Conservation (phyloP, 139 green algal species). For the Closterium sp. region DNA sequence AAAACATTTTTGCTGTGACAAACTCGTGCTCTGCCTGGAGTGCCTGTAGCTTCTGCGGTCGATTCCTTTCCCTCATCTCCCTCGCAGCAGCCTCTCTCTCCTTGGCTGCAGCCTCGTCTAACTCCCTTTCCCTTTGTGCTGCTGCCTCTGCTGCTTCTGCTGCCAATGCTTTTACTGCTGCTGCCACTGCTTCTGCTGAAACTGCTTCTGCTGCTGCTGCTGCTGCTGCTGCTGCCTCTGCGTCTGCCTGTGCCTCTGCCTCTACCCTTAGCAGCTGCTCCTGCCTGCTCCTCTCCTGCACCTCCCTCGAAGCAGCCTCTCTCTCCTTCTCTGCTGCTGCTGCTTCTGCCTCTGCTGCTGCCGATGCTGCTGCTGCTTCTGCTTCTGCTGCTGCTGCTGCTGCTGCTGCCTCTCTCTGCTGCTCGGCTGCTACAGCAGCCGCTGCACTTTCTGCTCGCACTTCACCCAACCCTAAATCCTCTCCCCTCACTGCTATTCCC, state of each 20-base stretch:
- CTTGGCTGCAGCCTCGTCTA: not conserved
- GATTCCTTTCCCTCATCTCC: not conserved
- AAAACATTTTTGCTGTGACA: constrained; percentile 34
- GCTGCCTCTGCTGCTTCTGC: not conserved
- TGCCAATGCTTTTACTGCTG: not conserved
- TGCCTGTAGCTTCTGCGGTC: constrained; percentile 10
- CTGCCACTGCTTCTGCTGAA: constrained; percentile 6
- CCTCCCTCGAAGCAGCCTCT: not conserved
- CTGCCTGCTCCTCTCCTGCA: too few species aligned
- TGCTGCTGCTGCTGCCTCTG: not conserved
- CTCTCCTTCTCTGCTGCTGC: too few species aligned
- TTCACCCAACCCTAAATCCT: too few species aligned
- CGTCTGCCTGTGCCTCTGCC: too few species aligned
- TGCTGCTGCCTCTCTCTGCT: not conserved
- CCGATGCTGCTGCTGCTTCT: not conserved
- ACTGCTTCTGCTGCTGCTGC: constrained; percentile 10
- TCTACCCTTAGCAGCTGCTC: not conserved
- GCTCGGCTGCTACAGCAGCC: too few species aligned
- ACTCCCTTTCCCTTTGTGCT: not conserved
- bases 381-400: not conserved
- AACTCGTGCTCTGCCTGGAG: constrained; percentile 32
- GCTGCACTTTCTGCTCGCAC: too few species aligned
- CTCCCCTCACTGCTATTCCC: not conserved
- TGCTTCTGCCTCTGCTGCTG: too few species aligned
- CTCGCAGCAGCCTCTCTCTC: not conserved